phyloP scores from a whole-genome alignment of 371 early-diverging fungal species.

The Mortierella sp. region DNA sequence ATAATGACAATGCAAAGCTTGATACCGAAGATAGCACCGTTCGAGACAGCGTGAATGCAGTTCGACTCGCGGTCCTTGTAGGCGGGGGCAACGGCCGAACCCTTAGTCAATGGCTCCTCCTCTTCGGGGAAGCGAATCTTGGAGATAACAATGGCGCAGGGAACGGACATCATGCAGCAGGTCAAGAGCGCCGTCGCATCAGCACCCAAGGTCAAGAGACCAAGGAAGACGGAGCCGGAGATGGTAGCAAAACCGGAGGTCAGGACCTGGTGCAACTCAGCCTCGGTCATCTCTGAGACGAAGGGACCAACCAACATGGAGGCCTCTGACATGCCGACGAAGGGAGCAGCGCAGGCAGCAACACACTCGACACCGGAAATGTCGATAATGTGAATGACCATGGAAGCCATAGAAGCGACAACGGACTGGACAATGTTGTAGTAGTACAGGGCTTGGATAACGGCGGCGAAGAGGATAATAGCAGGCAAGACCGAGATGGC shows the following conservation, averaged over 20 bases:
- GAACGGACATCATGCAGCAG: constrained; percentile 93
- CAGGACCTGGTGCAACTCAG: constrained; percentile 92
- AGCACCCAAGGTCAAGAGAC: constrained; percentile 76
- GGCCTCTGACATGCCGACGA: constrained; percentile 87
- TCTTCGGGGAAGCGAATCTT: constrained; percentile 89
- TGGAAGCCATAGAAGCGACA: constrained; percentile 72
- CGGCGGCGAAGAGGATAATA: constrained; percentile 88
- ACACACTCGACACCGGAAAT: constrained; percentile 91
- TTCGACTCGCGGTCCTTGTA: constrained; percentile 75
- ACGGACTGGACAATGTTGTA: constrained; percentile 88
- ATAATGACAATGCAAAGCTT: constrained; percentile 79
- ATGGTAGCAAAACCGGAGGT: constrained; percentile 93
- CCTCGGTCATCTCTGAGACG: constrained; percentile 83
- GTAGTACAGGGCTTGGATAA: constrained; percentile 88
- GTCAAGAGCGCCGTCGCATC: constrained; percentile 77
- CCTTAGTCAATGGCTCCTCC: constrained; percentile 80
- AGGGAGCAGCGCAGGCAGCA: constrained; percentile 88
- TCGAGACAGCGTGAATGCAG: constrained; percentile 85
- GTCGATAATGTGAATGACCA: constrained; percentile 77
- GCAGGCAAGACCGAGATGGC: too few relatives aligned
- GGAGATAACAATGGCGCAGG: constrained; percentile 86
- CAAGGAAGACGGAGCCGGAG: constrained; percentile 90
- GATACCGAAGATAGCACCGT: constrained; percentile 89
- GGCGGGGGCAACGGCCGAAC: constrained; percentile 68
- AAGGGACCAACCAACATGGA: constrained; percentile 85